A percentile compares a stretch with the other conserved stretches of the same genome.
phyloP scores from a whole-genome alignment of 164 flowering plant genomes.

The Hamamelis virginiana region DNA sequence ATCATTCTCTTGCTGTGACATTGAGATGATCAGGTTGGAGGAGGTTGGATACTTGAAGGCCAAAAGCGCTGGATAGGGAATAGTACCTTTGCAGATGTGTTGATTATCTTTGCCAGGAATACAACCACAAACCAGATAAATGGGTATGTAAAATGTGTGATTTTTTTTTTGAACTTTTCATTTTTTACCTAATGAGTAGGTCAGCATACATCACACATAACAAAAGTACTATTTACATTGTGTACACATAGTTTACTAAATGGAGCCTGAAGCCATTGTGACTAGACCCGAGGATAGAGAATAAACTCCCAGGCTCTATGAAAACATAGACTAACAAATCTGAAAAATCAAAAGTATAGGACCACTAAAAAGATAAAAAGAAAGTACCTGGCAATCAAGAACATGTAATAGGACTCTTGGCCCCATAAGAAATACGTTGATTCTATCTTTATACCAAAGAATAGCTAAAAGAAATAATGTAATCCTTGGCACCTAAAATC shows the following conservation, averaged over 20 bases:
- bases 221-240: too few species aligned
- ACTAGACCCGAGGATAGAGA: too few species aligned
- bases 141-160: constrained; percentile 45
- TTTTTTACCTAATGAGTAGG: neutral
- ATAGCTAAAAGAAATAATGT: too few species aligned
- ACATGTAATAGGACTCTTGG: too few species aligned
- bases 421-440: too few species aligned
- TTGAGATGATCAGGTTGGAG: constrained; percentile 56
- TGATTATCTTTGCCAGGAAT: constrained; percentile 88
- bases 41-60: constrained; percentile 95
- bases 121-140: constrained; percentile 79
- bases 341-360: neutral
- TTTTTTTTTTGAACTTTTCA: neutral
- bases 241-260: neutral
- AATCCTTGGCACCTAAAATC: too few species aligned
- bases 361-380: neutral
- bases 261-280: neutral
- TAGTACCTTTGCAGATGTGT: constrained; percentile 91
- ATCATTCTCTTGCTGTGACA: neutral
- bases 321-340: neutral
- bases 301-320: neutral
- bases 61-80: constrained; percentile 99
- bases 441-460: too few species aligned
- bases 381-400: too few species aligned
- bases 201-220: neutral